Percentiles rank a stretch among this genome's conserved stretches.
These are phyloP conservation scores for Aureobasidium sp. DNA, from an alignment of 2,329 filamentous ascomycete species.

Conservation along the genomic window DNA sequence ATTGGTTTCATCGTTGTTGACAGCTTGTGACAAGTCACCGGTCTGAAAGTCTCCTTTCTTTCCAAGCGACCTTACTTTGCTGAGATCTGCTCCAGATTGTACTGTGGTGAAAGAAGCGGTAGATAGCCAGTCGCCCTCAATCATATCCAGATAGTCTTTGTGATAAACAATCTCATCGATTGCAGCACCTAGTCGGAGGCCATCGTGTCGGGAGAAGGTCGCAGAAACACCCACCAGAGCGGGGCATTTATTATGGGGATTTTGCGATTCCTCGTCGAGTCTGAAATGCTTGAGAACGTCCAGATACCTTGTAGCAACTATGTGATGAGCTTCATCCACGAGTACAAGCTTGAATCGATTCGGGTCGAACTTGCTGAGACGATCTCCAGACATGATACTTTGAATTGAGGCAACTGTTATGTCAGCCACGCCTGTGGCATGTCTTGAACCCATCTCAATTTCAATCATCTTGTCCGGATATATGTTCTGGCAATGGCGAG, in stretches of 20 bases:
- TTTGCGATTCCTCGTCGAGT: conserved; percentile 44
- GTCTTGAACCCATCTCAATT: conserved; percentile 77
- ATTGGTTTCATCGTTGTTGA: conserved; percentile 77
- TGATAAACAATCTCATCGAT: conserved; percentile 97
- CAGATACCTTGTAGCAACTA: conserved; percentile 76
- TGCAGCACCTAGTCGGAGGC: conserved; percentile 67
- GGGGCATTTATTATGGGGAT: conserved; percentile 31
- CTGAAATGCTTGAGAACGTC: conserved; percentile 70
- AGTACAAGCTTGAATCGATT: conserved; percentile 76
- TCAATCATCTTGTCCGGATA: conserved; percentile 79
- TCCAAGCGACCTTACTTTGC: conserved; percentile 31
- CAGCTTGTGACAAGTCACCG: conserved; percentile 65
- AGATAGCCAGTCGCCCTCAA: conserved; percentile 84
- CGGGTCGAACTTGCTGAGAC: conserved; percentile 77
- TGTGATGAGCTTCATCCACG: conserved; percentile 95
- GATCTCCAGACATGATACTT: conserved; percentile 67
- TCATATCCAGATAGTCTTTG: conserved; percentile 72
- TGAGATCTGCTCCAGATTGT: conserved; percentile 70
- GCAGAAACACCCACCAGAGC: conserved; percentile 86
- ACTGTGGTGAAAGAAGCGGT: conserved; percentile 94
- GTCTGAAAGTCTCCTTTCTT: conserved; percentile 78
- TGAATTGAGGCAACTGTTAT: conserved; percentile 89
- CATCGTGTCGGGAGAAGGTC: conserved; percentile 70
- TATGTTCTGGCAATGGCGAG: conserved; percentile 67
- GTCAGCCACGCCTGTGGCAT: conserved; percentile 72